Base-by-base conservation (phyloP, 2,329 filamentous ascomycete species). In the Fusarium secorum region DNA sequence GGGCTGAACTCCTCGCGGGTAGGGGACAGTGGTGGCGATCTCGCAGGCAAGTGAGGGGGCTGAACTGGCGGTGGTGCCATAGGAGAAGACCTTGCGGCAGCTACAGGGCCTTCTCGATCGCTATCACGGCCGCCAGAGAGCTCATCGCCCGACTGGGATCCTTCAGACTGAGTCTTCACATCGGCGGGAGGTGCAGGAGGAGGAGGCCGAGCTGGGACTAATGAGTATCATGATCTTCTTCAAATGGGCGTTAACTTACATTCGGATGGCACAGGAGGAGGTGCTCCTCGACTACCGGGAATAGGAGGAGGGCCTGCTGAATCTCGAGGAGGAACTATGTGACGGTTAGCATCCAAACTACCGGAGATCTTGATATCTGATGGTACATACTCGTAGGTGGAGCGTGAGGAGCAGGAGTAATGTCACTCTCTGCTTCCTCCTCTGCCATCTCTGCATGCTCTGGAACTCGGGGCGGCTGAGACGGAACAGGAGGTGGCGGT, bases 101-200 rank as follows among this genome's bases (percentile, higher is more conserved):
- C 78, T 20, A 48, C 54, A 46, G 66, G 51, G 15, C 48, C 35
- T 49, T 73, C 73, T 42, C 85, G 57, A 76, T 81, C 74, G 71
- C 85, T 80, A 54, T 84, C 81, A 71, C 81, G 79, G 75, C 86
- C 77, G 76, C 81, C 80, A 14, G 92, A 94, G 75, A 94, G 83
- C 79, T 98, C 95, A 78, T 98, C 95, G 74, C 97, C 95, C 45
- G 95, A 96, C 78, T 92, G 93, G 3, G 94, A 97, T 33, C 94
- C 94, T 66, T 91, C 87, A 63, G 90, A 93, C 48, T 90, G 90
- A 42, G 93, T 93, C 51, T 86, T 84, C 20, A 88, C 78, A 45
- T 84, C 83, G 38, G 86, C 82, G 41, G 87, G 82, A 54, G 87
- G 84, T 42, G 84, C 84, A 36, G 84, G 83, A 52, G 88, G 88